Percentiles rank a stretch among this genome's conserved stretches.
Evolutionary conservation across 202 grass and related monocot genomes (phyloP).

Genomic region (Eragrostis tef): DNA sequence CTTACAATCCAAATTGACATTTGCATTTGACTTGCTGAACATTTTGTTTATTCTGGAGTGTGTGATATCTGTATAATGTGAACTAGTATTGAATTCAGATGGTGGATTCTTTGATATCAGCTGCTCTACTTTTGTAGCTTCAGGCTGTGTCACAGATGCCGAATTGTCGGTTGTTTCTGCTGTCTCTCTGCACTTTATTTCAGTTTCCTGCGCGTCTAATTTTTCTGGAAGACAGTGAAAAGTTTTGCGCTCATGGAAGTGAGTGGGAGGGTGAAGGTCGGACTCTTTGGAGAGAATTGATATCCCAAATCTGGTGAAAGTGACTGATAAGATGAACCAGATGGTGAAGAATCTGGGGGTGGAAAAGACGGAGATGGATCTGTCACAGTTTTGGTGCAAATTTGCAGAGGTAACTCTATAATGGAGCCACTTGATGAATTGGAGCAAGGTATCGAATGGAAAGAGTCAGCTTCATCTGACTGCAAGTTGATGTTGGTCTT

Average conservation of each 20-base stretch:
- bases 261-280: not conserved
- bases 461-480: constrained; percentile 55
- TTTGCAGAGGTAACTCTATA: constrained; percentile 33
- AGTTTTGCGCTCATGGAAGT: not conserved
- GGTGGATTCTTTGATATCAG: not conserved
- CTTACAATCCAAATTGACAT: not conserved
- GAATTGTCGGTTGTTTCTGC: not conserved
- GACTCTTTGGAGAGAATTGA: constrained; percentile 30
- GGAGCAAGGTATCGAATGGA: constrained; percentile 54
- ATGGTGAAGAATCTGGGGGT: constrained; percentile 36
- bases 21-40: not conserved
- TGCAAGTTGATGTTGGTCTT: constrained; percentile 3
- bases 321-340: constrained; percentile 54
- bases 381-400: not conserved
- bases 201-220: not conserved
- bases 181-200: constrained; percentile 11
- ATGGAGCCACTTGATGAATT: constrained; percentile 43
- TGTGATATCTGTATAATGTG: not conserved
- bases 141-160: not conserved
- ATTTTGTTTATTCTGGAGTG: constrained; percentile 5
- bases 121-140: constrained; percentile 12
- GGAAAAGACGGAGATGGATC: constrained; percentile 13
- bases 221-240: constrained; percentile 18
- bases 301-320: constrained; percentile 52
- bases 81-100: not conserved